phyloP scores from a whole-genome alignment of 2,329 filamentous ascomycete genomes.

The Dothistroma pini region DNA sequence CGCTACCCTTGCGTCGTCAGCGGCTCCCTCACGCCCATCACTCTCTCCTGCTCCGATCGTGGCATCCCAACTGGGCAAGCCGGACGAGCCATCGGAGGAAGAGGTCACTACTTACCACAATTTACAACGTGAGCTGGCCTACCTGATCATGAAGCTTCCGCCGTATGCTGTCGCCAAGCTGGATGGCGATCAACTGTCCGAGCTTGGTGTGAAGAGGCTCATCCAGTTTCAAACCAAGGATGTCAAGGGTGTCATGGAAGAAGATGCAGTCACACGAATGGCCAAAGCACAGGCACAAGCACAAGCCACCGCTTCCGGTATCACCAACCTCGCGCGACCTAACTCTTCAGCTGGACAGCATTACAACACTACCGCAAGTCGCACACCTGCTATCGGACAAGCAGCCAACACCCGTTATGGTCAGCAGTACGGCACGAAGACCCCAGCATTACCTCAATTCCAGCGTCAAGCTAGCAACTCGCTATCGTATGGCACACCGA shows the following conservation, averaged over 20 bases:
- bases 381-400: conserved; percentile 34
- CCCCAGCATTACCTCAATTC: conserved; percentile 28
- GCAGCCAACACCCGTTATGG: conserved; percentile 36
- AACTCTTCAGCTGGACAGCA: conserved; percentile 32
- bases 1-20: conserved; percentile 53
- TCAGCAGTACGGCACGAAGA: conserved; percentile 26
- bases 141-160: conserved; percentile 71
- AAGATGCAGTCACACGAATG: conserved; percentile 60
- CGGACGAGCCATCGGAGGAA: conserved; percentile 60
- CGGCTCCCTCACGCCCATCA: conserved; percentile 27
- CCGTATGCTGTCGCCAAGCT: conserved; percentile 84
- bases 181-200: conserved; percentile 79
- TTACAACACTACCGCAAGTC: conserved; percentile 33
- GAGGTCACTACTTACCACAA: conserved; percentile 64
- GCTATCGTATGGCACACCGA: conserved; percentile 28
- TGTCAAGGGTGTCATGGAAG: conserved; percentile 76
- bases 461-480: conserved; percentile 30
- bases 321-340: conserved; percentile 30
- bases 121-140: conserved; percentile 68
- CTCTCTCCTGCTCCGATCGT: conserved; percentile 63
- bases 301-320: conserved; percentile 30
- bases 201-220: conserved; percentile 75
- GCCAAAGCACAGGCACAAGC: conserved; percentile 40
- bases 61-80: conserved; percentile 51
- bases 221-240: conserved; percentile 69